Conservation (phyloP, 106 monocot genomes). For the Allium sativum region DNA sequence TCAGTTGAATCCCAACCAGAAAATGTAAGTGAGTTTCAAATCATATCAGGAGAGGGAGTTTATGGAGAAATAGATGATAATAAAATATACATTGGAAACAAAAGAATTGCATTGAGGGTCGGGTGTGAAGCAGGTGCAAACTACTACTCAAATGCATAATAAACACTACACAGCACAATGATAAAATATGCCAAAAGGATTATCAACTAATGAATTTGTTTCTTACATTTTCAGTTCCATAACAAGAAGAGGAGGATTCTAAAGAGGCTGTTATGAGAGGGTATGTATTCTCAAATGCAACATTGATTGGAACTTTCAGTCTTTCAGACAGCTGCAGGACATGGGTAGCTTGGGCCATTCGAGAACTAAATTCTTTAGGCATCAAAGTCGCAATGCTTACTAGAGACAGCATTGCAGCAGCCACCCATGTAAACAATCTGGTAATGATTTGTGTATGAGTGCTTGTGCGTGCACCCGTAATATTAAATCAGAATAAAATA, state of each 20-base stretch:
- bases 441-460: constrained; percentile 23
- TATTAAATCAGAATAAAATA: too few species aligned
- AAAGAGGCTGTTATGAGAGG: constrained; percentile 55
- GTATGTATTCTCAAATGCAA: constrained; percentile 37
- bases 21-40: constrained; percentile 49
- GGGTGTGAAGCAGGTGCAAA: constrained; percentile 53
- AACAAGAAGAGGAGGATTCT: constrained; percentile 22
- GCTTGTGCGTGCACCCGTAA: too few species aligned
- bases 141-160: too few species aligned
- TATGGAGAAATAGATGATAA: constrained; percentile 79
- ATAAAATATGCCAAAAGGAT: too few species aligned
- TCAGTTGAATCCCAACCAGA: constrained; percentile 63
- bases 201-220: too few species aligned
- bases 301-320: constrained; percentile 48
- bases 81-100: constrained; percentile 65
- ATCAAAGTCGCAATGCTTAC: constrained; percentile 78
- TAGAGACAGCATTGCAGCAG: constrained; percentile 65
- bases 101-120: constrained; percentile 67
- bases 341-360: constrained; percentile 56
- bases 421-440: constrained; percentile 62
- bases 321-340: constrained; percentile 72
- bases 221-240: constrained; percentile 9
- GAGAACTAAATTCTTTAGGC: constrained; percentile 45
- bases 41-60: constrained; percentile 82
- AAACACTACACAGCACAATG: too few species aligned